These are phyloP conservation scores for Hypoxylon sp. DNA, from an alignment of 2,329 filamentous ascomycete species.

Conservation along the genomic window DNA sequence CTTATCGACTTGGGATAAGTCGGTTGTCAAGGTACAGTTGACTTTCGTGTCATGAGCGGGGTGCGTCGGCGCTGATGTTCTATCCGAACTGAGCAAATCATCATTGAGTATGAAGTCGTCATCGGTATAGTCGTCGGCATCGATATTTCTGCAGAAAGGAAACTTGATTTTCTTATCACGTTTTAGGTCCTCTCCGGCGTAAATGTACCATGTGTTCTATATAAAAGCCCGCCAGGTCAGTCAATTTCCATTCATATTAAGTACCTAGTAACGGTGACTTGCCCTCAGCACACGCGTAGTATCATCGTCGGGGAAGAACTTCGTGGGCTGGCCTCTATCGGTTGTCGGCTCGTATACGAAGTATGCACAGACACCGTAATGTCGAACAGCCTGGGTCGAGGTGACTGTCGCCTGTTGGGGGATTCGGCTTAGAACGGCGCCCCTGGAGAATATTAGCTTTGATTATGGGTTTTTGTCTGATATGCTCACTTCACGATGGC, in stretches of 20 bases:
- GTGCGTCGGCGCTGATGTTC: neutral
- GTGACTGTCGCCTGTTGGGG: neutral
- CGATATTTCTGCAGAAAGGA: neutral
- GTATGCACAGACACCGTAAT: neutral
- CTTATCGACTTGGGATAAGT: neutral
- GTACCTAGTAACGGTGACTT: neutral
- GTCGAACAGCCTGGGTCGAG: neutral
- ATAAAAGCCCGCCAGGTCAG: neutral
- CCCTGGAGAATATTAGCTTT: neutral
- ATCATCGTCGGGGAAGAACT: neutral
- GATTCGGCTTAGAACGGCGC: neutral
- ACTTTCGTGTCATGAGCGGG: neutral
- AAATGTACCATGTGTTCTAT: constrained; percentile 1
- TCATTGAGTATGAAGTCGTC: neutral
- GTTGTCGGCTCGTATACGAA: neutral
- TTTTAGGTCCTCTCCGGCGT: neutral
- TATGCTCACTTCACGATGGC: neutral
- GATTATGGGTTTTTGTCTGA: neutral
- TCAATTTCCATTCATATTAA: neutral
- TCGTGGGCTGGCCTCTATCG: neutral
- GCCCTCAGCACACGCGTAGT: neutral
- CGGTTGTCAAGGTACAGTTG: neutral
- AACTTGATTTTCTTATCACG: neutral
- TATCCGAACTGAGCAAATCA: neutral
- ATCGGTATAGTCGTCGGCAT: neutral